phyloP scores from a whole-genome alignment of 208 protist genomes.

The Acanthamoeba culbertsoni region DNA sequence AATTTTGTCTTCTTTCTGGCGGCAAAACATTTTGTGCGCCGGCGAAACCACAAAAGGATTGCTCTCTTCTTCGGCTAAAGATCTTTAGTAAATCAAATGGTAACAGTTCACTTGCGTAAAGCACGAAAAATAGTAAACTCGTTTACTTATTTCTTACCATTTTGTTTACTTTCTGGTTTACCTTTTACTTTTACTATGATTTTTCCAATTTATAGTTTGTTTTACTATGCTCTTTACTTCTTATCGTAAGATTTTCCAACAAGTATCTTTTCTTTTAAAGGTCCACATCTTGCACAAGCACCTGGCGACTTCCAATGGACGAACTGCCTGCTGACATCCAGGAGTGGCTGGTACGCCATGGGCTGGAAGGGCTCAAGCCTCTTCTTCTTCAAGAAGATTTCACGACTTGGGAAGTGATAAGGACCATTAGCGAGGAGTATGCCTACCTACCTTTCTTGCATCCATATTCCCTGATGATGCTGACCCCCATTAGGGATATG shows the following conservation, averaged over 20 bases:
- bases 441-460: background rate
- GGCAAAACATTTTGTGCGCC: no score
- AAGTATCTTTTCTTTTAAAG: background rate
- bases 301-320: background rate
- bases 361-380: background rate
- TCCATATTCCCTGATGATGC: background rate
- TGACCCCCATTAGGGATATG: no score
- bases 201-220: constrained; percentile 15
- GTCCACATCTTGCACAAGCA: no score
- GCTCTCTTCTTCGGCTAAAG: no score
- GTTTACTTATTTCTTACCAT: background rate
- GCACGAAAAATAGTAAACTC: background rate
- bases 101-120: no score
- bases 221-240: constrained; percentile 9
- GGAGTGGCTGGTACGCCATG: background rate
- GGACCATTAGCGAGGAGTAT: background rate
- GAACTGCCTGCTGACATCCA: background rate
- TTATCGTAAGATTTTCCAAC: background rate
- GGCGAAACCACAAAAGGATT: no score
- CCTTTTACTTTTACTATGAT: background rate
- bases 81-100: no score
- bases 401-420: background rate
- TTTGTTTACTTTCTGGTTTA: background rate
- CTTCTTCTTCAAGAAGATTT: background rate
- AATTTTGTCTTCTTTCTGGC: no score